Conservation (phyloP, 352 stramenopile species). For the Pythium apleroticum region DNA sequence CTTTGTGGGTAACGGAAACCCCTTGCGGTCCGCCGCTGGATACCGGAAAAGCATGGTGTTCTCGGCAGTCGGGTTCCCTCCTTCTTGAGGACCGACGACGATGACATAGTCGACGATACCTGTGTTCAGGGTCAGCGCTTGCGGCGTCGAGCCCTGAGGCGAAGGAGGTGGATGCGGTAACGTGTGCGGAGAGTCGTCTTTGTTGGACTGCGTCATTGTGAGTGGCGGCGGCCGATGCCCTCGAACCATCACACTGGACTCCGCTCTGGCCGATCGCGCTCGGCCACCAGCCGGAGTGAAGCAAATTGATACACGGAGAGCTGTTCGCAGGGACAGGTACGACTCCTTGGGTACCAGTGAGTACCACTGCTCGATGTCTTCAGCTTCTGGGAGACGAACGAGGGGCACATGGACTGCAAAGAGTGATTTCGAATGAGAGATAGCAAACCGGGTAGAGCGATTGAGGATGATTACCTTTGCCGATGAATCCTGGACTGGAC, state of each 20-base stretch:
- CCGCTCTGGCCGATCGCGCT: constrained; percentile 21
- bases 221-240: constrained; percentile 16
- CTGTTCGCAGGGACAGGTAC: constrained; percentile 48
- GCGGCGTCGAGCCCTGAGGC: constrained; percentile 18
- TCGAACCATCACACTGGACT: constrained; percentile 22
- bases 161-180: constrained; percentile 15
- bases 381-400: constrained; percentile 58
- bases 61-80: constrained; percentile 30
- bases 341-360: constrained; percentile 56
- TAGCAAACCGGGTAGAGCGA: not conserved
- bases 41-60: constrained; percentile 67
- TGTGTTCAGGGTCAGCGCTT: constrained; percentile 42
- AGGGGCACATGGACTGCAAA: constrained; percentile 58
- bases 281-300: constrained; percentile 49
- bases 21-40: constrained; percentile 44
- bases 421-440: not conserved
- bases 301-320: constrained; percentile 70
- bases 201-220: constrained; percentile 16
- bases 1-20: constrained; percentile 81
- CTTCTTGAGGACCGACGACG: constrained; percentile 45
- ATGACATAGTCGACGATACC: constrained; percentile 82
- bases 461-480: constrained; percentile 50
- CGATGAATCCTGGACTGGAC: constrained; percentile 61
- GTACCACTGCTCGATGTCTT: constrained; percentile 88
- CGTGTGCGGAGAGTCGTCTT: not conserved